phyloP scores from a whole-genome alignment of 805 yeast species.

The Pichia gijzeniarum region DNA sequence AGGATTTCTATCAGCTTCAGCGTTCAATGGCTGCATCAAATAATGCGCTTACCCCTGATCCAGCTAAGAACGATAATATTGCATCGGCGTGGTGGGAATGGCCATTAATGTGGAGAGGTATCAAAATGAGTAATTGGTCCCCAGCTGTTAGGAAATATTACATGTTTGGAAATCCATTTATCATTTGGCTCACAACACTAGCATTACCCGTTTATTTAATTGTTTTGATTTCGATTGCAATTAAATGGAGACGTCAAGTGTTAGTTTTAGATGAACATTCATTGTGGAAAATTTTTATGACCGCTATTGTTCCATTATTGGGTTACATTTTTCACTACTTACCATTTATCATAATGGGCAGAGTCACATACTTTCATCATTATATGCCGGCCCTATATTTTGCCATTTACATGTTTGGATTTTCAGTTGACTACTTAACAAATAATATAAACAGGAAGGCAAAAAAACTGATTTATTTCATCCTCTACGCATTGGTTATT shows the following conservation, averaged over 20 bases:
- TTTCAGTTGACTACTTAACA: constrained; percentile 43
- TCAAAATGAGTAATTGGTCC: constrained; percentile 75
- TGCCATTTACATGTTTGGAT: constrained; percentile 53
- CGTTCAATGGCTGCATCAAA: constrained; percentile 81
- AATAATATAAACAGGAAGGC: constrained; percentile 23
- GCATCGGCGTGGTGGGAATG: constrained; percentile 81
- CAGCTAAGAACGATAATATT: constrained; percentile 61
- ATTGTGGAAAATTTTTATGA: constrained; percentile 37
- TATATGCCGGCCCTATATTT: constrained; percentile 80
- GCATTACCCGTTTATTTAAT: constrained; percentile 39
- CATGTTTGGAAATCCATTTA: constrained; percentile 59
- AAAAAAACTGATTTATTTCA: constrained; percentile 32
- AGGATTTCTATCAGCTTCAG: constrained; percentile 66
- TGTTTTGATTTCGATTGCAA: constrained; percentile 15
- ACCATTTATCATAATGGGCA: constrained; percentile 75
- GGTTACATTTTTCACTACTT: constrained; percentile 76
- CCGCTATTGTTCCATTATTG: constrained; percentile 71
- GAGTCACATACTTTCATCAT: constrained; percentile 84
- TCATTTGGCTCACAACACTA: constrained; percentile 55
- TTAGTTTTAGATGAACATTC: constrained; percentile 30
- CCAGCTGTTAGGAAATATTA: constrained; percentile 49
- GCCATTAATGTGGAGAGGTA: constrained; percentile 64
- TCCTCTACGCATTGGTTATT: constrained; percentile 38
- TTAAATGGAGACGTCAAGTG: constrained; percentile 57
- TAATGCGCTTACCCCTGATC: constrained; percentile 75